phyloP scores from a whole-genome alignment of 106 monocot species.

The Dioscorea zingiberensis region DNA sequence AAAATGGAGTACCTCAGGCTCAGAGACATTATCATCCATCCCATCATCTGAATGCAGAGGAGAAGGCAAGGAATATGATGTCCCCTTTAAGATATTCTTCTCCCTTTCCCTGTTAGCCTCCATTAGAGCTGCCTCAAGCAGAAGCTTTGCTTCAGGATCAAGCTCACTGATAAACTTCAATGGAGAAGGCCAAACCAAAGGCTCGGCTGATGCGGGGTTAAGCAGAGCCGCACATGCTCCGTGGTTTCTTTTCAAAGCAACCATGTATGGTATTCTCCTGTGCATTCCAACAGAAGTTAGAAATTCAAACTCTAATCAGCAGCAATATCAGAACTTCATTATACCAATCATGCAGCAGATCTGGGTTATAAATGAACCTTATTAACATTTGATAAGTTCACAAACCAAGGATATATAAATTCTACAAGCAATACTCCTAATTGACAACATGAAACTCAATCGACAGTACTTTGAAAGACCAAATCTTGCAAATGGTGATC shows the following conservation, averaged over 20 bases:
- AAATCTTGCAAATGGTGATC: not conserved
- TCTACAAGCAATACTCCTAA: no score
- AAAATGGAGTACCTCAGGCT: constrained; percentile 58
- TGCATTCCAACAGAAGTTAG: not conserved
- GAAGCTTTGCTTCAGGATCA: constrained; percentile 57
- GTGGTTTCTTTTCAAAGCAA: constrained; percentile 71
- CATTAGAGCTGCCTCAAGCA: constrained; percentile 76
- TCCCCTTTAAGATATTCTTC: constrained; percentile 70
- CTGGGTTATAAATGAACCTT: no score
- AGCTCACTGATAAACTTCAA: constrained; percentile 91
- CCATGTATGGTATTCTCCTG: constrained; percentile 76
- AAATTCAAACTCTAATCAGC: no score
- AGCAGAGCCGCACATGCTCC: constrained; percentile 80
- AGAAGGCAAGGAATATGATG: constrained; percentile 35
- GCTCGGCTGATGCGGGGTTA: constrained; percentile 83
- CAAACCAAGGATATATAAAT: no score
- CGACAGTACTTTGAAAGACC: not conserved
- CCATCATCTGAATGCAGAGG: constrained; percentile 47
- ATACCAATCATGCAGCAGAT: no score
- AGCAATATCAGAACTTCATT: no score
- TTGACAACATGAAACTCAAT: no score
- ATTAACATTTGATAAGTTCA: no score
- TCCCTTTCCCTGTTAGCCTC: constrained; percentile 83
- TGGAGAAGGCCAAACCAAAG: constrained; percentile 89
- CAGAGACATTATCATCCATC: constrained; percentile 53